Base-by-base conservation (phyloP, 179 eudicot species). In the Drosera spatulata region DNA sequence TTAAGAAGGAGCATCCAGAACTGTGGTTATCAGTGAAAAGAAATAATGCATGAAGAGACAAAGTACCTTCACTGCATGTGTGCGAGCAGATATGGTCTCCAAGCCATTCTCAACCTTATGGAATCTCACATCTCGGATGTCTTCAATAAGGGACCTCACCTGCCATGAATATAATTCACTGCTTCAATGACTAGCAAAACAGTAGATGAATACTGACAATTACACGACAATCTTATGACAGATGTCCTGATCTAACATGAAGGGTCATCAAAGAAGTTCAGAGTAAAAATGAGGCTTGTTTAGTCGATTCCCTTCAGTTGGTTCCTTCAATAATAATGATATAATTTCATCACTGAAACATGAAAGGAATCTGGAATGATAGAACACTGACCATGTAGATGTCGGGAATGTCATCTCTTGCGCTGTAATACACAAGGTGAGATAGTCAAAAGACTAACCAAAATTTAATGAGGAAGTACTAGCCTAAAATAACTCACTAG, bases 111-210 rank as follows among this genome's bases (percentile, higher is more conserved):
- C 98, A 61, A 88, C 87, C 77, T 91, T 91, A 66, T 91, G 96
- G 78, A 91, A 85, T 69, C 98, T 77, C 67, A 91, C 98, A 75
- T 88, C 95, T 76, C 93, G 84, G 59, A 88, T 91, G 72, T 91
- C 98, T 77, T 91, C 98, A 61, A 88, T 78, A 52, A 91, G 91
- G 55, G 96, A 91, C 65, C 94, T 91, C 53, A 86, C 98, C 98
- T 91, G 69, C 59, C 48, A 45, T 53, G 61, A 43, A 50, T 3
- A 41, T 53, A 53, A 4, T n/a, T 53, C 37, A 60, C 43, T 59
- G 15, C n/a, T 22, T 66, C 54, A 22, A 55, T 40, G 46, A 42
- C 37, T 62, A 63, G 2, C 54, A 61, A 64, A 10, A 8, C 13
- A 46, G 33, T 22, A 55, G 61, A 50, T 49, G 43, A 55, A 55